Conservation (phyloP, 352 stramenopile species). For the Pelagophyceae sp. region DNA sequence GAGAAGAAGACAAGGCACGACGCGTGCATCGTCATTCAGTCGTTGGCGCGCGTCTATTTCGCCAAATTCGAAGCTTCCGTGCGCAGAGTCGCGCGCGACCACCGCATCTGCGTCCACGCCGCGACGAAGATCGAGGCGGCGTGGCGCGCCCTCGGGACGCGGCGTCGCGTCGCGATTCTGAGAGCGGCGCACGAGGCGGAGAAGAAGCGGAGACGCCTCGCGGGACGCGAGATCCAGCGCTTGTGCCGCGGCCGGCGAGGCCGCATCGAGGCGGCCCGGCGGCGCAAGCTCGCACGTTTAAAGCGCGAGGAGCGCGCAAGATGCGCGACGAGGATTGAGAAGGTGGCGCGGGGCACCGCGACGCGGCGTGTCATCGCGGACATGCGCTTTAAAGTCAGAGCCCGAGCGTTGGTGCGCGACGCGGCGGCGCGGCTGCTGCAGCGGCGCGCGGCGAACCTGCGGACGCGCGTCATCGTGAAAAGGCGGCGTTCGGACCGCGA, state of each 20-base stretch:
- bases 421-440: slow-evolving; percentile 23
- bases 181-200: slow-evolving; percentile 19
- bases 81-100: not conserved
- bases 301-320: not conserved
- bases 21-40: too few species aligned
- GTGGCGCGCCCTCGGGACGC: slow-evolving; percentile 20
- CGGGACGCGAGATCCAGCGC: slow-evolving; percentile 58
- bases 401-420: slow-evolving; percentile 42
- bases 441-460: not conserved
- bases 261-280: slow-evolving; percentile 40
- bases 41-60: not conserved
- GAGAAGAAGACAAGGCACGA: too few species aligned
- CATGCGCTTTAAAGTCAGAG: too few species aligned
- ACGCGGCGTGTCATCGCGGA: slow-evolving; percentile 38
- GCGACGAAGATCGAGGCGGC: slow-evolving; percentile 35
- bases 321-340: not conserved
- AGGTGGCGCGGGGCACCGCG: slow-evolving; percentile 40
- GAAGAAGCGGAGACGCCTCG: slow-evolving; percentile 24
- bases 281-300: not conserved
- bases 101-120: not conserved
- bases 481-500: too few species aligned
- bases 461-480: not conserved
- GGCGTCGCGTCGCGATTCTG: not conserved
- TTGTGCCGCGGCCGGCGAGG: slow-evolving; percentile 54
- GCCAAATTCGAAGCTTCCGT: too few species aligned